Evolutionary conservation across 805 yeast genomes (phyloP).

Genomic region (Starmerella asiatica): DNA sequence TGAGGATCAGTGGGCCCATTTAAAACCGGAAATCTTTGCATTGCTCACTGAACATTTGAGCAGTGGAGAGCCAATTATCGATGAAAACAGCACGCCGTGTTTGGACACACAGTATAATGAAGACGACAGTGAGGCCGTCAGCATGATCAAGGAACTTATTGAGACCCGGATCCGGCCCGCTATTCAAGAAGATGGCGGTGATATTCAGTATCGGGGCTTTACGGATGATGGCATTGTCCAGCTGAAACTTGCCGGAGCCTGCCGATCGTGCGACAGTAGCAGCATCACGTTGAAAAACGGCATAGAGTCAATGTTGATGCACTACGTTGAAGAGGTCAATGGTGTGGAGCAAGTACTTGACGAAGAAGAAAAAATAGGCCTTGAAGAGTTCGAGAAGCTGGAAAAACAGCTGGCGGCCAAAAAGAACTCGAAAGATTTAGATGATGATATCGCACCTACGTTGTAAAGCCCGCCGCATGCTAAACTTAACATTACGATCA

Average conservation of each 20-base stretch:
- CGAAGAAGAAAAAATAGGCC: constrained; percentile 59
- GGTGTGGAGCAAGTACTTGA: constrained; percentile 81
- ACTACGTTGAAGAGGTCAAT: constrained; percentile 88
- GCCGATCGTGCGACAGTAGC: constrained; percentile 83
- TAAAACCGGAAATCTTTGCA: constrained; percentile 48
- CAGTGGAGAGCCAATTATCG: constrained; percentile 40
- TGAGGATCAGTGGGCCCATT: constrained; percentile 55
- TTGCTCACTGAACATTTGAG: constrained; percentile 35
- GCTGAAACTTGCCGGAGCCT: constrained; percentile 86
- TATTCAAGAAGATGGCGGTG: constrained; percentile 98
- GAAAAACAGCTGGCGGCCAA: constrained; percentile 42
- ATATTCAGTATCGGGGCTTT: constrained; percentile 75
- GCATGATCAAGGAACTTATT: constrained; percentile 81
- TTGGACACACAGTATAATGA: constrained; percentile 38
- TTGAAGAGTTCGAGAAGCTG: constrained; percentile 71
- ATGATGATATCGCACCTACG: constrained; percentile 19
- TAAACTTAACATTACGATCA: neutral
- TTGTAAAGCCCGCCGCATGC: constrained; percentile 4
- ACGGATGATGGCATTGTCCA: constrained; percentile 81
- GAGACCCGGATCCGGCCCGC: constrained; percentile 96
- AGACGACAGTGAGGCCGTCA: constrained; percentile 65
- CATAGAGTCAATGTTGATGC: constrained; percentile 92
- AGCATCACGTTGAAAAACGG: constrained; percentile 90
- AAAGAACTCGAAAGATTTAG: constrained; percentile 15
- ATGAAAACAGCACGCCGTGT: constrained; percentile 28